Evolutionary conservation across 176 grass and related monocot genomes (phyloP).

Genomic region (Oryza australiensis): DNA sequence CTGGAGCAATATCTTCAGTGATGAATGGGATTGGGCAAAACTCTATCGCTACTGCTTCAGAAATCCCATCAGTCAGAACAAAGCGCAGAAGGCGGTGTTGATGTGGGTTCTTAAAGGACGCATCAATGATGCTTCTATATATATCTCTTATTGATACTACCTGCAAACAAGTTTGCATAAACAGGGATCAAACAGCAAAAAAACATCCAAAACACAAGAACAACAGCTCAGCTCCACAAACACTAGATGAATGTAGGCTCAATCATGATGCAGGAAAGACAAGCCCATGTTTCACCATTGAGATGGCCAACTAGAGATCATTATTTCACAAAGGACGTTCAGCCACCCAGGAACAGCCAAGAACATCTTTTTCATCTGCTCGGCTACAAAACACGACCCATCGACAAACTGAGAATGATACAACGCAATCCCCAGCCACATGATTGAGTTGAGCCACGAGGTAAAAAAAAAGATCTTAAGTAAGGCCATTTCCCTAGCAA

Average conservation of each 20-base stretch:
- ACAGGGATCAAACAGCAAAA: background rate
- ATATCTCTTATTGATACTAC: constrained; percentile 80
- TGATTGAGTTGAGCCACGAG: background rate
- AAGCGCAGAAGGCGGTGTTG: constrained; percentile 61
- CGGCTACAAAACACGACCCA: background rate
- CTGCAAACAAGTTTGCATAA: constrained; percentile 26
- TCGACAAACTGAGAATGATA: background rate
- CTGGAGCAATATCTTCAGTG: constrained; percentile 74
- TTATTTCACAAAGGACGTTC: background rate
- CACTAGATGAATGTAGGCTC: constrained; percentile 9
- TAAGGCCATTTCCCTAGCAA: background rate
- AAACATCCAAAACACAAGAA: background rate
- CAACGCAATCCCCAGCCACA: background rate
- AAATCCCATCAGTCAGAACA: constrained; percentile 65
- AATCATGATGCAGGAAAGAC: background rate
- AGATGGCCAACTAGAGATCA: background rate
- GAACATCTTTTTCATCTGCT: background rate
- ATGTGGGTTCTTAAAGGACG: constrained; percentile 62
- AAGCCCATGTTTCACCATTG: background rate
- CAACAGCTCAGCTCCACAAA: background rate
- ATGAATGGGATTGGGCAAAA: constrained; percentile 65
- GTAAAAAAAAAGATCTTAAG: background rate
- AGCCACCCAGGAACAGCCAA: background rate
- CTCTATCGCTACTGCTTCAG: constrained; percentile 74
- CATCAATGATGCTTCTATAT: constrained; percentile 69